phyloP scores from a whole-genome alignment of 2,329 filamentous ascomycete species.

The Spiromastix sp. region DNA sequence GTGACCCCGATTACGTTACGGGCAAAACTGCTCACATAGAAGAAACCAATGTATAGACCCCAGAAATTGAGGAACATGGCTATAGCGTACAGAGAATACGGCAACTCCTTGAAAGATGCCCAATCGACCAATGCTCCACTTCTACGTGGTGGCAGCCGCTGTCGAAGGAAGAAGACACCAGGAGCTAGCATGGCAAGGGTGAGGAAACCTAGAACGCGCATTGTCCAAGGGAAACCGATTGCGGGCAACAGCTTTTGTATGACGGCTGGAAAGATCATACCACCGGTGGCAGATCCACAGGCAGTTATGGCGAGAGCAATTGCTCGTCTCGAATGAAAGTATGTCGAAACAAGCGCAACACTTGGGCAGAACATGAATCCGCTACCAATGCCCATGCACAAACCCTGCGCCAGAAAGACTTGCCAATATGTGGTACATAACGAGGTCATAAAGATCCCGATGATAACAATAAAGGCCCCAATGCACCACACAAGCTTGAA shows the following conservation, averaged over 20 bases:
- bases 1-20: constrained; percentile 30
- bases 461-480: constrained; percentile 34
- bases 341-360: constrained; percentile 47
- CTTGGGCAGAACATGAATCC: constrained; percentile 46
- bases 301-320: constrained; percentile 52
- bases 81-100: constrained; percentile 35
- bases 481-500: constrained; percentile 35
- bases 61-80: constrained; percentile 39
- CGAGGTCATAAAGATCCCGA: constrained; percentile 43
- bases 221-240: constrained; percentile 55
- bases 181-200: constrained; percentile 38
- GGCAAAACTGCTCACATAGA: constrained; percentile 35
- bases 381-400: constrained; percentile 47
- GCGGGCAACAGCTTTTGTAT: constrained; percentile 46
- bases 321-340: constrained; percentile 49
- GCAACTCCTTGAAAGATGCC: constrained; percentile 40
- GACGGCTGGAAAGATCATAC: constrained; percentile 52
- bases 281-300: constrained; percentile 51
- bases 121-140: constrained; percentile 43
- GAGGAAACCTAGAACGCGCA: constrained; percentile 52
- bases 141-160: constrained; percentile 40
- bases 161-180: constrained; percentile 36
- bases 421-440: constrained; percentile 42
- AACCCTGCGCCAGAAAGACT: constrained; percentile 40
- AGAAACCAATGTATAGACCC: constrained; percentile 46